Percentiles rank a stretch among this genome's conserved stretches.
These are phyloP conservation scores for Ogataea dorogensis DNA, from an alignment of 805 yeast species.

Conservation along the genomic window DNA sequence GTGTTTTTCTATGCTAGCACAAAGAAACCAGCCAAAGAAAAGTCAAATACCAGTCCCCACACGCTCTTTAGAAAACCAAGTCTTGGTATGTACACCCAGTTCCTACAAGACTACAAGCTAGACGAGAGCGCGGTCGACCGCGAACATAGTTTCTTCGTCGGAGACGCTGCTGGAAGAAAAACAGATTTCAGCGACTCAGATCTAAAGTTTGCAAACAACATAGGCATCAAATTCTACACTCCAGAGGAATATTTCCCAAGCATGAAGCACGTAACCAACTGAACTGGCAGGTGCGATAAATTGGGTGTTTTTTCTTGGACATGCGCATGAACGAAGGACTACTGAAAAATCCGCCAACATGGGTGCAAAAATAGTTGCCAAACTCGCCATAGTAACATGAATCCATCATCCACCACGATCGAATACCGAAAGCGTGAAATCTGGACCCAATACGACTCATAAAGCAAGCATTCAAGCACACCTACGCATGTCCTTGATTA, in stretches of 20 bases:
- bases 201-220: constrained; percentile 57
- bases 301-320: constrained; percentile 26
- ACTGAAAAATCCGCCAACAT: constrained; percentile 10
- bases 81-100: constrained; percentile 70
- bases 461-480: background rate
- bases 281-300: constrained; percentile 28
- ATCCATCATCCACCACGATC: constrained; percentile 1
- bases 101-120: constrained; percentile 40
- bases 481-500: constrained; percentile 11
- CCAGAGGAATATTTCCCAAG: constrained; percentile 58
- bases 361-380: constrained; percentile 1
- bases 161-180: constrained; percentile 92
- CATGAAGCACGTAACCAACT: constrained; percentile 29
- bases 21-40: constrained; percentile 42
- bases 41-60: constrained; percentile 33
- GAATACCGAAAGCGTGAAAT: constrained; percentile 7
- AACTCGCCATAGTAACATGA: constrained; percentile 5
- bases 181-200: constrained; percentile 83
- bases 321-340: constrained; percentile 6
- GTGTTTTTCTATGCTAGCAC: constrained; percentile 64
- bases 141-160: constrained; percentile 64
- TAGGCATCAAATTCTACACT: constrained; percentile 52
- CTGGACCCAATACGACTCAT: constrained; percentile 3
- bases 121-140: constrained; percentile 37
- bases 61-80: constrained; percentile 65